Evolutionary conservation across 371 early-diverging fungal genomes (phyloP).

Genomic region (Zychaea mexicana): DNA sequence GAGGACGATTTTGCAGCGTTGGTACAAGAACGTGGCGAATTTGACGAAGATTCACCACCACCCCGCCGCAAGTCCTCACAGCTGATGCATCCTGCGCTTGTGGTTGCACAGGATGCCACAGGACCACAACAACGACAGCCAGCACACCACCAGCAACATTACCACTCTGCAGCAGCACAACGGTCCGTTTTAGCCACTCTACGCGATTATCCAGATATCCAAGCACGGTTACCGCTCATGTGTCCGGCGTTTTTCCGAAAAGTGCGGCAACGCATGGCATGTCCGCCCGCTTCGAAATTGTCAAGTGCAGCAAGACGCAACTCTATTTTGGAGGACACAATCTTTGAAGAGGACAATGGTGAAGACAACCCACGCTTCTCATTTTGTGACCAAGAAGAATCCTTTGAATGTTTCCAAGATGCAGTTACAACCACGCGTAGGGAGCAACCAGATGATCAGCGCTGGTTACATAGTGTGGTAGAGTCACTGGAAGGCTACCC

Average conservation of each 20-base stretch:
- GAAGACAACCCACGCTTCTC: conserved; percentile 11
- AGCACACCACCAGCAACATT: too few species aligned
- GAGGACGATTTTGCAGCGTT: not conserved
- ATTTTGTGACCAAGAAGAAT: conserved; percentile 14
- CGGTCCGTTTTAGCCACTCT: conserved; percentile 12
- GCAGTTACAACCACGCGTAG: conserved; percentile 33
- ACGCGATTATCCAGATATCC: conserved; percentile 35
- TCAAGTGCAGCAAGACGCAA: conserved; percentile 34
- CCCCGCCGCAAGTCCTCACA: conserved; percentile 1
- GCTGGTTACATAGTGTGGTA: conserved; percentile 33
- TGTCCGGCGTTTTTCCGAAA: conserved; percentile 44
- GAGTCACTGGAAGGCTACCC: conserved; percentile 43
- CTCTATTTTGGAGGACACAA: conserved; percentile 37
- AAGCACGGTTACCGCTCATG: conserved; percentile 24
- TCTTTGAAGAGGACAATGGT: conserved; percentile 21
- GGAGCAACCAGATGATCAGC: conserved; percentile 46
- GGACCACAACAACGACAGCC: not conserved
- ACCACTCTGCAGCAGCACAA: too few species aligned
- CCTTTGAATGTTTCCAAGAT: conserved; percentile 20
- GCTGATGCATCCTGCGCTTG: conserved; percentile 6
- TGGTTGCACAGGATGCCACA: not conserved
- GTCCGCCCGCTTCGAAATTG: conserved; percentile 28
- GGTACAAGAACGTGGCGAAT: not conserved
- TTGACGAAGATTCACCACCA: conserved; percentile 11
- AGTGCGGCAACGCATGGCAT: conserved; percentile 31